Percentiles rank a stretch among this genome's conserved stretches.
phyloP scores from a whole-genome alignment of 2,329 filamentous ascomycete species.

The Calonectria hongkongensis region DNA sequence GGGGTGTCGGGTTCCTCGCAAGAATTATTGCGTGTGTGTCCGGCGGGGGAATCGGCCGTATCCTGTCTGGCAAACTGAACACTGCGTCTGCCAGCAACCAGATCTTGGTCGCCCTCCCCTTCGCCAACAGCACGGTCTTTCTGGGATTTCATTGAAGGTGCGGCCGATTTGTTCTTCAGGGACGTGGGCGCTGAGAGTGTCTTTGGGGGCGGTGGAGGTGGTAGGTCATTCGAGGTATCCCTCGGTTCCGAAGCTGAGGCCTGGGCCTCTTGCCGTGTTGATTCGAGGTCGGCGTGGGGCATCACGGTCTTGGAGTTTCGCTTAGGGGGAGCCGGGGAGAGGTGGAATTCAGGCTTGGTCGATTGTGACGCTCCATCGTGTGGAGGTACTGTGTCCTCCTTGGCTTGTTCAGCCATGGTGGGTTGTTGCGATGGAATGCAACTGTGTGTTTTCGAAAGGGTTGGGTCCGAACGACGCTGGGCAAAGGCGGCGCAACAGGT shows the following conservation, averaged over 20 bases:
- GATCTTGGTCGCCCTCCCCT: slow-evolving; percentile 49
- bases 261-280: slow-evolving; percentile 26
- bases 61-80: slow-evolving; percentile 84
- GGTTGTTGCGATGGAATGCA: slow-evolving; percentile 40
- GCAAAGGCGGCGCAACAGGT: slow-evolving; percentile 26
- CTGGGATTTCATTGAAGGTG: slow-evolving; percentile 50
- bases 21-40: slow-evolving; percentile 78
- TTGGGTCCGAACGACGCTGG: slow-evolving; percentile 39
- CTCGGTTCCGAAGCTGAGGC: slow-evolving; percentile 42
- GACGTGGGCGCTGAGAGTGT: slow-evolving; percentile 40
- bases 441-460: slow-evolving; percentile 1
- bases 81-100: slow-evolving; percentile 68
- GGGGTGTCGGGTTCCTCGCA: slow-evolving; percentile 79
- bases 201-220: slow-evolving; percentile 24
- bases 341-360: slow-evolving; percentile 46
- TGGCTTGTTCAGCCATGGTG: slow-evolving; percentile 50
- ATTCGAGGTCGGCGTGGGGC: slow-evolving; percentile 47
- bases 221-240: slow-evolving; percentile 34
- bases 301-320: slow-evolving; percentile 48
- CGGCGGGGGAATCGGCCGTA: slow-evolving; percentile 66
- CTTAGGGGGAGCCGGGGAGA: slow-evolving; percentile 42
- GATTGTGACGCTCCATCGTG: slow-evolving; percentile 48
- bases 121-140: slow-evolving; percentile 49
- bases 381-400: slow-evolving; percentile 49
- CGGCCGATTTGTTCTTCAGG: slow-evolving; percentile 46